Base-by-base conservation (phyloP, 23 red algal species). In the Chondrus crispus region DNA sequence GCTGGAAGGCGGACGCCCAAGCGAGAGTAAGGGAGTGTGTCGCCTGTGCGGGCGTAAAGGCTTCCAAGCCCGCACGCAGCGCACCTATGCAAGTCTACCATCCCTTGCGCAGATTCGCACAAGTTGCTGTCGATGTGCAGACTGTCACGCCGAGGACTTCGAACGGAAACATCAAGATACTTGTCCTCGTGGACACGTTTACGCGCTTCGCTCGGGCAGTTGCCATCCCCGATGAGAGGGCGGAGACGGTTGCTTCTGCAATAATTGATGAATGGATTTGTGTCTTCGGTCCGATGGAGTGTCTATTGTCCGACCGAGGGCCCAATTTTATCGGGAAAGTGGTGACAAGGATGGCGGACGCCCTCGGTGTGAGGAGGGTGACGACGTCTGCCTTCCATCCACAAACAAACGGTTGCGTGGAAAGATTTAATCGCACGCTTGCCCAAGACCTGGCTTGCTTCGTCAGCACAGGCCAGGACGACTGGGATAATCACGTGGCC, bases 241-340 rank as follows among this genome's bases (percentile, higher is more conserved):
- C 62, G 73, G 7, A 18, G 20, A 87, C 54, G 38, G 73, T 76
- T 39, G 83, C 83, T 45, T 26, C 24, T 6, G 60, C 46, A 41
- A 9, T 87, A 40, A 37, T 66, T 46, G 50, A 66, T 37, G 9
- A 43, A 32, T 87, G 83, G 83, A 73, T 87, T 43, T 71, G 9
- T 11, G 8, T 14, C 19, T 85, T 71, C 35, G 81, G 81, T 74
- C 81, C 81, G 9, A 22, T 42, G 10, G 81, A 85, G 36, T 10
- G 33, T 9, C 33, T 85, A 37, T 13, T 85, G 26, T 71, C 55
- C 14, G 81, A 85, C 38, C 9, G 81, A 32, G 51, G 81, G 11
- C 22, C 51, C 16, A 29, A 18, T 22, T 72, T 85, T 35, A 71
- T 42, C 33, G 60, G 81, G 26, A 22, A 69, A 64, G 7, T 87